Base-by-base conservation (phyloP, 192 early-diverging fungal species). In the Coemansia sp. region DNA sequence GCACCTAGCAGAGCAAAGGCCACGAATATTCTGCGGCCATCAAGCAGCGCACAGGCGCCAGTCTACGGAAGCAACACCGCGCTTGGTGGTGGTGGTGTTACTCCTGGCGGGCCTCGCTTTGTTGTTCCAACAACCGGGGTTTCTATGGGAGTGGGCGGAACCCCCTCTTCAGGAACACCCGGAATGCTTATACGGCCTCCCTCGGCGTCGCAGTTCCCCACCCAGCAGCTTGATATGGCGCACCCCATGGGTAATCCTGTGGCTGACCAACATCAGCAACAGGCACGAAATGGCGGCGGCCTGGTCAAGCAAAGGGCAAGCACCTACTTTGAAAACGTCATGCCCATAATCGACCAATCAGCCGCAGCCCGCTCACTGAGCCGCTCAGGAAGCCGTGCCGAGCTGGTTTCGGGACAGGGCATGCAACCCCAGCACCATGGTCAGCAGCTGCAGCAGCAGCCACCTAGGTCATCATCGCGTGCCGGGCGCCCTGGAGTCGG, bases 1-100 rank as follows among this genome's bases (percentile, higher is more conserved):
- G 71, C 70, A 17, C 76, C 76, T 10, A 74, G 71, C 57, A 66
- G 76, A 63, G 76, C 76, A 38, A 73, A 74, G 62, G 76, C 76
- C n/a, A 67, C 76, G 20, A 79, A 79, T 30, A 74, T 79, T 34
- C 30, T 79, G 58, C 67, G 76, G 13, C 76, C 76, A 20, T 54
- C 70, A 44, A 79, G 76, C 60, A 67, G 76, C 19, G 76, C 76
- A 4, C 76, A 79, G 56, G 63, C 67, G 3, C 50, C 58, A 6
- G 14, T 59, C 11, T 59, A 55, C 20, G 48, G 55, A 0, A 59
- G 48, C 50, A 61, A 55, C 55, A 47, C 23, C 29, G 50, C 36
- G 38, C 37, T 33, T 5, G 52, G 27, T 14, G 52, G 52, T 30
- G 52, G 52, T 2, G 19, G 6, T 33, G 17, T 63, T 19, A 22